Percentiles rank a stretch among this genome's conserved stretches.
phyloP scores from a whole-genome alignment of 805 yeast species.

The Ogataea dorogensis region DNA sequence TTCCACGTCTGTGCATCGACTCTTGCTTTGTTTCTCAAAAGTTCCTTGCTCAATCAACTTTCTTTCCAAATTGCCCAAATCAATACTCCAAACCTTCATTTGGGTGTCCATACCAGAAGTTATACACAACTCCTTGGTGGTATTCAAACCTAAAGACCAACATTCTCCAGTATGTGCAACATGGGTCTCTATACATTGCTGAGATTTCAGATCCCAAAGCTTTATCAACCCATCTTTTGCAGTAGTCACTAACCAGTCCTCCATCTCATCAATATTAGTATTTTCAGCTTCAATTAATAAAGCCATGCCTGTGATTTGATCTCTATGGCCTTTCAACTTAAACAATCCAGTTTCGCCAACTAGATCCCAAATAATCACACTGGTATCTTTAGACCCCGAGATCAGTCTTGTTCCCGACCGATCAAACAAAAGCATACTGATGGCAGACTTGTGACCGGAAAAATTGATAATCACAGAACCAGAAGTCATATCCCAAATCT shows the following conservation, averaged over 20 bases:
- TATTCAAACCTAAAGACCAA: slow-evolving; percentile 68
- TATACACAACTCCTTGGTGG: slow-evolving; percentile 41
- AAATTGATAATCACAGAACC: slow-evolving; percentile 75
- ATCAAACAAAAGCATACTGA: slow-evolving; percentile 73
- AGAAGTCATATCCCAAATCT: slow-evolving; percentile 87
- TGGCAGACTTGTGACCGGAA: slow-evolving; percentile 85
- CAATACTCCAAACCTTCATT: slow-evolving; percentile 78
- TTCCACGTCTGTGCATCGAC: slow-evolving; percentile 60
- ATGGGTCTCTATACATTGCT: slow-evolving; percentile 92
- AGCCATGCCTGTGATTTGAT: slow-evolving; percentile 75
- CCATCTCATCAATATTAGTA: slow-evolving; percentile 47
- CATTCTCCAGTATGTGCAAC: slow-evolving; percentile 92
- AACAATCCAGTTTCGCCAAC: slow-evolving; percentile 88
- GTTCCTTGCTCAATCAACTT: slow-evolving; percentile 59
- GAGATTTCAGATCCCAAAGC: slow-evolving; percentile 87
- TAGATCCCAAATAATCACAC: slow-evolving; percentile 90
- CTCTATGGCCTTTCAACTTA: slow-evolving; percentile 85
- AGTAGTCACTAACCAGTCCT: slow-evolving; percentile 70
- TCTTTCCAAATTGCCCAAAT: slow-evolving; percentile 48
- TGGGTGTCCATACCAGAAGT: slow-evolving; percentile 83
- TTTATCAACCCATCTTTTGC: slow-evolving; percentile 91
- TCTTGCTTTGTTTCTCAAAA: slow-evolving; percentile 73
- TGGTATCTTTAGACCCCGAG: slow-evolving; percentile 85
- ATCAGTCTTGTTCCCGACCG: slow-evolving; percentile 76
- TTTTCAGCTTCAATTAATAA: slow-evolving; percentile 40